These are phyloP conservation scores for Penicillium taxi DNA, from an alignment of 495 filamentous ascomycete genomes.

Conservation along the genomic window DNA sequence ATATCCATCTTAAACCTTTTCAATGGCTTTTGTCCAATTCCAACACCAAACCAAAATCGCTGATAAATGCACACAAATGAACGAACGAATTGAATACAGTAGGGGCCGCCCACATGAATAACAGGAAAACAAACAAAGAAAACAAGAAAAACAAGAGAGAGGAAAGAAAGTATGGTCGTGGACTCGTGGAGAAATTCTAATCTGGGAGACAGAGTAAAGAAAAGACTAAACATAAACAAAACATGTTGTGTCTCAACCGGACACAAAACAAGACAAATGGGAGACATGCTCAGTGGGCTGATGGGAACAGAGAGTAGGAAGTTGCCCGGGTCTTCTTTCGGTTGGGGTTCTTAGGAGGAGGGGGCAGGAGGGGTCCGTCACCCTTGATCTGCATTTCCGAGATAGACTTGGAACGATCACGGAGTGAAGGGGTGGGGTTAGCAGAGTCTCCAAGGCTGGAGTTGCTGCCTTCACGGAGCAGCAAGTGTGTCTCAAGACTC, in stretches of 20 bases:
- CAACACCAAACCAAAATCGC: constrained; percentile 28
- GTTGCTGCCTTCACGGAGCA: constrained; percentile 22
- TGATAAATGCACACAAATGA: constrained; percentile 36
- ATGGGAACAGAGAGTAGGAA: constrained; percentile 42
- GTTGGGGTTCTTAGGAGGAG: constrained; percentile 16
- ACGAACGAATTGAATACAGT: constrained; percentile 13
- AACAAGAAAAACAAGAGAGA: constrained; percentile 9
- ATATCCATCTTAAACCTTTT: constrained; percentile 13
- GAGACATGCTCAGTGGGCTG: constrained; percentile 12
- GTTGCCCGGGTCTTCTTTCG: constrained; percentile 30
- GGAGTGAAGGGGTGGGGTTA: constrained; percentile 8
- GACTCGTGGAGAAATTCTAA: constrained; percentile 11
- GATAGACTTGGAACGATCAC: constrained; percentile 34
- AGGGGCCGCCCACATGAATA: constrained; percentile 3
- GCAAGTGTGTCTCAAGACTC: constrained; percentile 29
- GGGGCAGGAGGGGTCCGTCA: constrained; percentile 5
- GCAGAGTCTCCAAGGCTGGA: constrained; percentile 16
- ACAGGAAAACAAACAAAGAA: constrained; percentile 8
- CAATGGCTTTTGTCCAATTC: constrained; percentile 19
- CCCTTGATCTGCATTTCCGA: constrained; percentile 21
- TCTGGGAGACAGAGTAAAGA: constrained; percentile 4
- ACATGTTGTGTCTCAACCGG: constrained; percentile 4
- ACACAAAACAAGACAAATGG: constrained; percentile 6
- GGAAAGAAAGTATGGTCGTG: constrained; percentile 9
- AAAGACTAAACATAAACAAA: constrained; percentile 8